Evolutionary conservation across 1,139 yeast genomes (phyloP), one percentile per base, ranked within the genome.

Genomic region (Debaryomyces udenii): DNA sequence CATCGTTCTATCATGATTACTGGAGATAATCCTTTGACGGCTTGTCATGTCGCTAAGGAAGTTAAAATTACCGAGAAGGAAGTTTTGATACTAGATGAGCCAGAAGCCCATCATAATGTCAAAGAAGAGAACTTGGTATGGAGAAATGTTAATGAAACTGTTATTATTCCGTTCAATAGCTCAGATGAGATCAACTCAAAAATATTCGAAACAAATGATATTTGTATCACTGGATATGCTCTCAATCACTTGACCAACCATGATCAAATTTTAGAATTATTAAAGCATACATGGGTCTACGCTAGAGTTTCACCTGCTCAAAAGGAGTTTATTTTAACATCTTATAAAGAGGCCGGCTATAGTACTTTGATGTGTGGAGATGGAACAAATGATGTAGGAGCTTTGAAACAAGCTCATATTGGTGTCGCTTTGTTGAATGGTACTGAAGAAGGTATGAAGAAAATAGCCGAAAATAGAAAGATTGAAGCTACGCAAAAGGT

Each of bases 341-440:
- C 89, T 32, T 78, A 89, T 61, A 93, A 93, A 64, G 85, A 82
- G 45, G 80, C 90, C 61, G 98, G 97, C 26, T 93, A 91, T 66
- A 86, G 80, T 57, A 93, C 99, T 26, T 78, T 94, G 55, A 93
- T 93, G 99, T 93, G 99, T 70, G 99, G 99, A 74, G 99, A 93
- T 68, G 99, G 99, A 68, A 93, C 99, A 26, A 93, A 93, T 62
- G 99, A 93, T 74, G 99, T 93, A 42, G 99, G 99, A 65, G 99
- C 99, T 41, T 80, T 93, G 68, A 94, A 93, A 65, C 98, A 93
- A 70, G 98, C 99, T 6, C 96, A 93, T 59, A 85, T 93, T 60
- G 99, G 99, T 72, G 91, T 93, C 59, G 99, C 99, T 11, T 73
- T 93, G 52, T 77, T 94, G 62, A 94, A 94, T 59, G 99, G 98